phyloP scores from a whole-genome alignment of 169 alveolate species.

The Plasmodium fragile region DNA sequence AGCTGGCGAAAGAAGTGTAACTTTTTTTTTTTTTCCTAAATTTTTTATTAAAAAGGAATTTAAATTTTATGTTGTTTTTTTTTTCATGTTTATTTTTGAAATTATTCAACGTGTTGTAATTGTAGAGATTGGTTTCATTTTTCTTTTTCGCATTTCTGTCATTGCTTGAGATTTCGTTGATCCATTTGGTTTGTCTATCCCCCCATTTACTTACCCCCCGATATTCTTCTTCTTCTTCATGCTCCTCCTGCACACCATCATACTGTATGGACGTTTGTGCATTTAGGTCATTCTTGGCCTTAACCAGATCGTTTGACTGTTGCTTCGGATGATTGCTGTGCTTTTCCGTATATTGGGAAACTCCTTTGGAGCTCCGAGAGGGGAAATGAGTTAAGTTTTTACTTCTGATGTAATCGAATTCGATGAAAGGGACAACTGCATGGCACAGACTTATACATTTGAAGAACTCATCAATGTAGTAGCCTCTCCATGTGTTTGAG shows the following conservation, averaged over 20 bases:
- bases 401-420: slow-evolving; percentile 59
- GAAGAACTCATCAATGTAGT: slow-evolving; percentile 74
- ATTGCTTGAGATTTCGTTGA: neutral
- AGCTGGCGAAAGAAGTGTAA: neutral
- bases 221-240: neutral
- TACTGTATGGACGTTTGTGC: neutral
- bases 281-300: slow-evolving; percentile 19
- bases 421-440: slow-evolving; percentile 59
- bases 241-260: neutral
- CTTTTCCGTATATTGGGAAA: slow-evolving; percentile 38
- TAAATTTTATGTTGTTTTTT: slow-evolving; percentile 10
- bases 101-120: slow-evolving; percentile 3
- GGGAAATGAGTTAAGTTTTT: slow-evolving; percentile 30
- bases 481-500: slow-evolving; percentile 69
- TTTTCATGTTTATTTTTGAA: slow-evolving; percentile 1
- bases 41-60: slow-evolving; percentile 24
- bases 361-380: slow-evolving; percentile 50
- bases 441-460: slow-evolving; percentile 75
- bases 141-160: neutral
- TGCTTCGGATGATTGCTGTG: slow-evolving; percentile 4
- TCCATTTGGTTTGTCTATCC: neutral
- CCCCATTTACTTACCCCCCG: neutral
- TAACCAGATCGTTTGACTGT: slow-evolving; percentile 8
- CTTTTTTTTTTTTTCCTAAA: slow-evolving; percentile 35
- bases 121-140: neutral